These are phyloP conservation scores for Phytophthora pisi DNA, from an alignment of 352 stramenopile genomes.

Conservation along the genomic window DNA sequence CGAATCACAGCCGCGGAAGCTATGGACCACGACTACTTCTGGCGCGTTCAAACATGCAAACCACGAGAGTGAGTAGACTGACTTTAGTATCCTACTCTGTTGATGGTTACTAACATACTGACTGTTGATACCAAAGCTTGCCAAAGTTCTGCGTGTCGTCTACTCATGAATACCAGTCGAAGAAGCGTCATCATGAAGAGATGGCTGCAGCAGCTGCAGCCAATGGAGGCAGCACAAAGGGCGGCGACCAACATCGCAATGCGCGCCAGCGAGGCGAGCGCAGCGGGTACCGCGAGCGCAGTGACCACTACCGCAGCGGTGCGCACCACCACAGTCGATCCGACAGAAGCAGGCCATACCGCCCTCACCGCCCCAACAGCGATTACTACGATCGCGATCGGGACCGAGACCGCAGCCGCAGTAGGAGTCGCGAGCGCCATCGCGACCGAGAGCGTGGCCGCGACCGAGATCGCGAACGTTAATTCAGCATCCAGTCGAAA, in stretches of 20 bases:
- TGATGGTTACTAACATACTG: slow-evolving; percentile 9
- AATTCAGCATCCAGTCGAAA: background rate
- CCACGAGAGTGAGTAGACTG: slow-evolving; percentile 67
- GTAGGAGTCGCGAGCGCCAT: slow-evolving; percentile 35
- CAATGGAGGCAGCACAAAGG: slow-evolving; percentile 30
- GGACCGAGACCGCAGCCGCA: slow-evolving; percentile 40
- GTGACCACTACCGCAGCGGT: slow-evolving; percentile 39
- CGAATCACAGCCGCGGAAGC: slow-evolving; percentile 94
- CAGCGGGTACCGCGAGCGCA: slow-evolving; percentile 37
- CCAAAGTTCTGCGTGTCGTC: slow-evolving; percentile 88
- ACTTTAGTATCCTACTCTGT: background rate
- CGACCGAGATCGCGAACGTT: slow-evolving; percentile 30
- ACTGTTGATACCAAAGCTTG: slow-evolving; percentile 45
- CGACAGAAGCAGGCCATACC: slow-evolving; percentile 35
- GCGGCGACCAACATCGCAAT: slow-evolving; percentile 36
- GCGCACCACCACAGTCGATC: slow-evolving; percentile 35
- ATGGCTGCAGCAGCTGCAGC: slow-evolving; percentile 47
- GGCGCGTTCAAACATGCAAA: slow-evolving; percentile 86
- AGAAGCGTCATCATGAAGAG: slow-evolving; percentile 85
- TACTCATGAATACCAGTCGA: slow-evolving; percentile 87
- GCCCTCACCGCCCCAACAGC: slow-evolving; percentile 37
- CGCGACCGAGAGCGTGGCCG: slow-evolving; percentile 34
- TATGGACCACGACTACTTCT: slow-evolving; percentile 98
- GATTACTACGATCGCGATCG: slow-evolving; percentile 50
- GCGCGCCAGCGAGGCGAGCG: slow-evolving; percentile 36